A percentile compares a stretch with the other conserved stretches of the same genome.
Conservation (phyloP, 140 eudicot genomes). For the Bidens hawaiensis region DNA sequence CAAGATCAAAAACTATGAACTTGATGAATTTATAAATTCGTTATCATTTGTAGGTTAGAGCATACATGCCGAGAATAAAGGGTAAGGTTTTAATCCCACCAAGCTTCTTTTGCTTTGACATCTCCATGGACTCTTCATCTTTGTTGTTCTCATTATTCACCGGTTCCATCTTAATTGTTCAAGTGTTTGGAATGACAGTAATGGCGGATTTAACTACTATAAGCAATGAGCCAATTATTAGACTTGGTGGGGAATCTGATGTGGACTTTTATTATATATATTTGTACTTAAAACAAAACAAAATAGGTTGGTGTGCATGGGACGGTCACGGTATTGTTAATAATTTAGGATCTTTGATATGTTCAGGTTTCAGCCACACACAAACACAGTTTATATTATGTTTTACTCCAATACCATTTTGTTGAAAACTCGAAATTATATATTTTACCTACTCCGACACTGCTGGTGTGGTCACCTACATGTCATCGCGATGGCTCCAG, state of each 20-base stretch:
- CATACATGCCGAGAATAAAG: constrained; percentile 60
- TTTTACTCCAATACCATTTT: too few species aligned
- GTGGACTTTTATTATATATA: not conserved
- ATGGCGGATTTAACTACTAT: not conserved
- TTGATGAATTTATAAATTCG: not conserved
- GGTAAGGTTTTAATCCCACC: constrained; percentile 78
- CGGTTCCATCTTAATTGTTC: constrained; percentile 28
- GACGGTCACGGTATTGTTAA: too few species aligned
- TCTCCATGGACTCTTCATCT: constrained; percentile 18
- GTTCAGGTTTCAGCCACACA: too few species aligned
- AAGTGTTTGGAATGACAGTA: not conserved
- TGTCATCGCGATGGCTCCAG: too few species aligned
- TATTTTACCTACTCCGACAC: too few species aligned
- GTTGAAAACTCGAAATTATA: too few species aligned
- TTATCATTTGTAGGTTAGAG: not conserved
- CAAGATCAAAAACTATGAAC: not conserved
- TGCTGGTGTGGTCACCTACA: too few species aligned
- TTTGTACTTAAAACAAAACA: too few species aligned
- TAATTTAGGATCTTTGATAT: too few species aligned
- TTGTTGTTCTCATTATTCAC: too few species aligned
- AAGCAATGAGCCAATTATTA: not conserved
- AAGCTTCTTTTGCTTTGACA: constrained; percentile 28
- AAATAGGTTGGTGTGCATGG: too few species aligned
- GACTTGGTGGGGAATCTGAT: not conserved
- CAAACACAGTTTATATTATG: too few species aligned